A percentile compares a stretch with the other conserved stretches of the same genome.
Evolutionary conservation across 306 rosid species (phyloP).

Genomic region (Malus sylvestris): DNA sequence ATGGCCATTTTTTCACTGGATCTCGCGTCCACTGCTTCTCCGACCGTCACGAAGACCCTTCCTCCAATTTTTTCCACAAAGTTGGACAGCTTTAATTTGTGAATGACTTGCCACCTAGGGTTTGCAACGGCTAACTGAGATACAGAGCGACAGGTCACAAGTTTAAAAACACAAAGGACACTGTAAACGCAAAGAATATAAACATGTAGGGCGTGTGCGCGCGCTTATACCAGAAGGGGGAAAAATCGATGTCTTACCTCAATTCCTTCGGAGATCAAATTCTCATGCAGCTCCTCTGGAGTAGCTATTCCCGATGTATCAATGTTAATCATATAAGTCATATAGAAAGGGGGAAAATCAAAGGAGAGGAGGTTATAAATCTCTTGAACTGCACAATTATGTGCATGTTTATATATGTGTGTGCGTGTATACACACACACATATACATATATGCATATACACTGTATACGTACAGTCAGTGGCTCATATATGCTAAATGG

Average conservation of each 20-base stretch:
- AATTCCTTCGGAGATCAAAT: slow-evolving; percentile 41
- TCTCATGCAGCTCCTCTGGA: slow-evolving; percentile 49
- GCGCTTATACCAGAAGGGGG: not conserved
- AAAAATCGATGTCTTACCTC: slow-evolving; percentile 28
- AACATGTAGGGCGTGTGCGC: too few species aligned
- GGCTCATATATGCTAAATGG: too few species aligned
- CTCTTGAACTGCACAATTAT: not conserved
- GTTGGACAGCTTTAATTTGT: slow-evolving; percentile 66
- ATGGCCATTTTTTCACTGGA: slow-evolving; percentile 7
- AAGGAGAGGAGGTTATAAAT: not conserved
- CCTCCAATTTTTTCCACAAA: slow-evolving; percentile 52
- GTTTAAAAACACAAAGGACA: not conserved
- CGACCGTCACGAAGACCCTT: slow-evolving; percentile 62
- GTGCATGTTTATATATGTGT: too few species aligned
- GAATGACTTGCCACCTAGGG: slow-evolving; percentile 82
- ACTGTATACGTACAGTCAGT: too few species aligned
- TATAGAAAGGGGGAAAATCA: not conserved
- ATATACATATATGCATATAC: too few species aligned
- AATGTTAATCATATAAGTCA: slow-evolving; percentile 55
- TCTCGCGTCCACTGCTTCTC: slow-evolving; percentile 61
- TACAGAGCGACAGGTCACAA: not conserved
- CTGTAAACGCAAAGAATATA: not conserved
- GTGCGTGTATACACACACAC: too few species aligned
- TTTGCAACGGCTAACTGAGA: slow-evolving; percentile 58
- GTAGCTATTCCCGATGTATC: slow-evolving; percentile 76